Evolutionary conservation across 148 eudicot species (phyloP).

Genomic region (Beta vulgaris): DNA sequence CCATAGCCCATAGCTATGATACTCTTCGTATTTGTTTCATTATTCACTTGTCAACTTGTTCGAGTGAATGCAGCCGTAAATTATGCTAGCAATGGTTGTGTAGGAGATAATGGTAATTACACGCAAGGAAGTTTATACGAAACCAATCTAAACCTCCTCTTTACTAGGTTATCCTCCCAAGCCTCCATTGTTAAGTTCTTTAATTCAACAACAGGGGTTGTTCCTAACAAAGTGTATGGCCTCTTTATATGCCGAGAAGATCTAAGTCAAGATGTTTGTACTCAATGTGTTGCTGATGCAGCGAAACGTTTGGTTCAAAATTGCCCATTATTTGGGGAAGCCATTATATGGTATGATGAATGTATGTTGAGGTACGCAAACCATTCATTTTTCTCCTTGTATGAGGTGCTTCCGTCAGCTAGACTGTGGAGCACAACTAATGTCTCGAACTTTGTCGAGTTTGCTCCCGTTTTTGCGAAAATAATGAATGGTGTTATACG

Average conservation of each 20-base stretch:
- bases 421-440: background rate
- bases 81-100: background rate
- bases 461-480: background rate
- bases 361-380: conserved; percentile 27
- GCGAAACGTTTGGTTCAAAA: background rate
- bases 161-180: background rate
- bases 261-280: conserved; percentile 1
- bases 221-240: conserved; percentile 1
- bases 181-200: background rate
- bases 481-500: background rate
- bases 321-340: background rate
- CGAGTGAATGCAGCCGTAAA: background rate
- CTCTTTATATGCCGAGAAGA: conserved; percentile 20
- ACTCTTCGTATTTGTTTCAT: background rate
- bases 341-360: conserved; percentile 7
- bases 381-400: conserved; percentile 15
- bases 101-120: background rate
- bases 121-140: background rate
- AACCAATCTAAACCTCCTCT: background rate
- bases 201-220: background rate
- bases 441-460: background rate
- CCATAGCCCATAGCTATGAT: background rate
- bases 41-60: background rate
- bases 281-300: conserved; percentile 6
- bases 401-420: background rate